Percentiles rank a stretch among this genome's conserved stretches.
Conservation (phyloP, 257 asterid species). For the Gynochthodes officinalis region DNA sequence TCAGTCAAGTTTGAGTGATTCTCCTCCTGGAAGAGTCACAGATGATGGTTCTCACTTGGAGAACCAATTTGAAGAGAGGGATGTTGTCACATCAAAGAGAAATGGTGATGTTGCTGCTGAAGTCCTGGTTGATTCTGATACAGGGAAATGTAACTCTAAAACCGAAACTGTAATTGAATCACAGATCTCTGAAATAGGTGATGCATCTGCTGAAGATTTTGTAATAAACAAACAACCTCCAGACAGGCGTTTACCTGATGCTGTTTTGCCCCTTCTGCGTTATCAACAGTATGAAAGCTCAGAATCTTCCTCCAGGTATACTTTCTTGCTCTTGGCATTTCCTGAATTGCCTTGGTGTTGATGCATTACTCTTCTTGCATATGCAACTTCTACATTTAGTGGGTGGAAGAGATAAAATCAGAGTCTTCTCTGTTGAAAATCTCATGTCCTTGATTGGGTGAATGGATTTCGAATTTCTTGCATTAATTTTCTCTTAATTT, state of each 20-base stretch:
- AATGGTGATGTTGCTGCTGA: conserved; percentile 30
- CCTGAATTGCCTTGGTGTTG: conserved; percentile 6
- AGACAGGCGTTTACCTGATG: conserved; percentile 50
- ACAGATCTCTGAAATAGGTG: conserved; percentile 30
- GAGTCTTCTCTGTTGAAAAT: not conserved
- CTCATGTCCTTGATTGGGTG: not conserved
- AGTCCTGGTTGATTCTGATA: conserved; percentile 35
- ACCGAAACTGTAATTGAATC: conserved; percentile 32
- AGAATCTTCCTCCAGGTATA: conserved; percentile 83
- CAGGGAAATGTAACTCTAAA: conserved; percentile 36
- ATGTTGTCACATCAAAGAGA: conserved; percentile 27
- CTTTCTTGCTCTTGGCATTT: conserved; percentile 18
- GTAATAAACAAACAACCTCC: conserved; percentile 39
- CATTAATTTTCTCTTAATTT: not conserved
- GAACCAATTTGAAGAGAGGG: conserved; percentile 37
- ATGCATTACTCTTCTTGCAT: conserved; percentile 14
- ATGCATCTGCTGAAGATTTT: conserved; percentile 31
- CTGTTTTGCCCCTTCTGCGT: conserved; percentile 56
- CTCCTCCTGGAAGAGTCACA: conserved; percentile 32
- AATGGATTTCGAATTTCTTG: no score
- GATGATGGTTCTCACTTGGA: conserved; percentile 42
- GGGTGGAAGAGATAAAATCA: not conserved
- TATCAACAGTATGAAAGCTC: conserved; percentile 79
- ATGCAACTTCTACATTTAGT: not conserved
- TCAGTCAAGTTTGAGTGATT: conserved; percentile 37